Evolutionary conservation across 140 eudicot species (phyloP), one percentile per base, ranked within the genome.

Genomic region (Ambrosia hybrid): DNA sequence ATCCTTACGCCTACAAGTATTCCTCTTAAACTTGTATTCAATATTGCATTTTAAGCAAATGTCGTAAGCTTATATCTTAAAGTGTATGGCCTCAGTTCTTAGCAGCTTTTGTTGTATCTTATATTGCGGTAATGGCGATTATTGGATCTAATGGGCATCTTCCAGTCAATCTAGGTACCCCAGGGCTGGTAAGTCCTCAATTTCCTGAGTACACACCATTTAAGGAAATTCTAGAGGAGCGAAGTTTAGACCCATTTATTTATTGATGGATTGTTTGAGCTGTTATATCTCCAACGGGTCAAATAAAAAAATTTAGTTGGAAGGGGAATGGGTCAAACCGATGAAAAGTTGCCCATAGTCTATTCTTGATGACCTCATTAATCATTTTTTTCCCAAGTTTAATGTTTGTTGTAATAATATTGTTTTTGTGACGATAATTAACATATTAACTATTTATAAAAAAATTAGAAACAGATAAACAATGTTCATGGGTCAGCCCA

Each of bases 1-100:
- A 58, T 93, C 99, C 68, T 80, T 93, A 82, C 96, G 99, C 48
- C 87, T 93, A 67, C 99, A 93, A 91, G 98, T 93, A 76, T 57
- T 66, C 62, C 16, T 63, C 34, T 16, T 21, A 72, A 71, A 38
- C 67, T 39, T 57, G 53, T 9, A 64, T 11, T 51, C 4, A 2
- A 60, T 75, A 66, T 21, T 5, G 6, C 10, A 63, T 46, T 48
- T 48, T 57, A 26, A 46, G 38, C 17, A 51, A 70, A 13, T 34
- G 53, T 8, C 41, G 65, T 3, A 63, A 63, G 68, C 38, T 37
- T 53, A 38, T 70, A 36, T 37, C 51, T 37, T 45, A 6, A 14
- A 38, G 15, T 65, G 56, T 39, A 36, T 61, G 63, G 21, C 68
- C 70, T 76, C 76, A 93, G 99, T 83, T 90, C 65, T 82, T 93